Evolutionary conservation across 2,329 filamentous ascomycete genomes (phyloP).

Genomic region (Diaporthe caulivora): DNA sequence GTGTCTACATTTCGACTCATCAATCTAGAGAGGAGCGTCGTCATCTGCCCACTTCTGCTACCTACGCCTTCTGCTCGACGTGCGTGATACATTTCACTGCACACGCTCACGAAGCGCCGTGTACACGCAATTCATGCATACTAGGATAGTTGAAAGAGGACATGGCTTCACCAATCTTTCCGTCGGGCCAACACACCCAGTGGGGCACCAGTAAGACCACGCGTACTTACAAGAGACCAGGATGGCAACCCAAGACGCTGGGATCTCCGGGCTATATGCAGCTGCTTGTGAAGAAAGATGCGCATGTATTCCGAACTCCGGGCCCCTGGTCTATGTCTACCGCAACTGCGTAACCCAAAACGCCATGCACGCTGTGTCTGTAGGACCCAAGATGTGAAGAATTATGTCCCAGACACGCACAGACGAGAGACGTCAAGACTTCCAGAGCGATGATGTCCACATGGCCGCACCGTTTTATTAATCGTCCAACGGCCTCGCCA

Average conservation of each 20-base stretch:
- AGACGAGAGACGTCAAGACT: slow-evolving; percentile 24
- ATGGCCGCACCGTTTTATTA: background rate
- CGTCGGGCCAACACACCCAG: slow-evolving; percentile 6
- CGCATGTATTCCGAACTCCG: slow-evolving; percentile 25
- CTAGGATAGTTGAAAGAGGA: background rate
- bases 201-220: slow-evolving; percentile 22
- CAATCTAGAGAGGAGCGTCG: background rate
- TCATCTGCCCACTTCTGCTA: slow-evolving; percentile 14
- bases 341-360: slow-evolving; percentile 23
- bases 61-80: background rate
- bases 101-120: background rate
- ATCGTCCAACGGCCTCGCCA: background rate
- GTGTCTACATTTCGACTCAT: background rate
- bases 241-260: background rate
- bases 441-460: slow-evolving; percentile 29
- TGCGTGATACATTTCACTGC: background rate
- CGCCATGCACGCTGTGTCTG: slow-evolving; percentile 28
- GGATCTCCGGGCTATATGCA: background rate
- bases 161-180: background rate
- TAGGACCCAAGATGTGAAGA: background rate
- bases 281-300: background rate
- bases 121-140: background rate
- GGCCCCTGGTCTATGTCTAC: slow-evolving; percentile 9
- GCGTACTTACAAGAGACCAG: slow-evolving; percentile 19
- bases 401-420: slow-evolving; percentile 11